Evolutionary conservation across 2,329 filamentous ascomycete species (phyloP), one percentile per base, ranked within the genome.

Genomic region (Aspergillus sp.): DNA sequence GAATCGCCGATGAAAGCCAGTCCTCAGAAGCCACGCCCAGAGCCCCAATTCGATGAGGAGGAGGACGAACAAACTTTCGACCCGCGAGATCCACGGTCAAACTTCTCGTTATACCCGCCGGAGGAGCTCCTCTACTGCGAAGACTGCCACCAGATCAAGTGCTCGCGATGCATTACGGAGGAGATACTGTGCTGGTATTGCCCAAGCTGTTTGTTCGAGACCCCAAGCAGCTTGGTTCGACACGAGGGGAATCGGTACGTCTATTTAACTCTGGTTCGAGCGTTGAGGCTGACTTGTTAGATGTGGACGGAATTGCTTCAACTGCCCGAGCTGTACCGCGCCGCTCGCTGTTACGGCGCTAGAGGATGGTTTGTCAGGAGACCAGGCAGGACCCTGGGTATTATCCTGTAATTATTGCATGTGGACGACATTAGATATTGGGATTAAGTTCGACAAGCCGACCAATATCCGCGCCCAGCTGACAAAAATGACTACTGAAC

Each of bases 161-260:
- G 95, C 72, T 90, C 91, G 6, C 84, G 92, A 77, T 99, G 95
- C 70, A 90, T 96, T 54, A 85, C 88, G 48, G 95, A 99, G 72
- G 95, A 99, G 77, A 92, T 96, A 55, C 87, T 96, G 48, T 95
- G 91, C 54, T 97, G 92, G 82, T 99, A 91, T 76, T 99, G 95
- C 69, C 95, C 95, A 5, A 93, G 87, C 72, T 99, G 95, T 73
- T 78, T 99, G 57, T 98, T 99, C 69, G 95, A 99, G 76, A 93
- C 96, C 33, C 92, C 93, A 5, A 96, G 90, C 73, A 96, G 91
- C 70, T 92, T 91, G 69, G 86, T 98, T 46, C 92, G 93, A 76
- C 90, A 88, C 66, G 95, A 99, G 70, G 93, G 93, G 44, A 97
- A 96, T 76, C 87, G 92, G 91, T 96, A 82, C 59, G 80, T 74